Evolutionary conservation across 2,329 filamentous ascomycete species (phyloP), one percentile per base, ranked within the genome.

Genomic region (Dothistroma pini): DNA sequence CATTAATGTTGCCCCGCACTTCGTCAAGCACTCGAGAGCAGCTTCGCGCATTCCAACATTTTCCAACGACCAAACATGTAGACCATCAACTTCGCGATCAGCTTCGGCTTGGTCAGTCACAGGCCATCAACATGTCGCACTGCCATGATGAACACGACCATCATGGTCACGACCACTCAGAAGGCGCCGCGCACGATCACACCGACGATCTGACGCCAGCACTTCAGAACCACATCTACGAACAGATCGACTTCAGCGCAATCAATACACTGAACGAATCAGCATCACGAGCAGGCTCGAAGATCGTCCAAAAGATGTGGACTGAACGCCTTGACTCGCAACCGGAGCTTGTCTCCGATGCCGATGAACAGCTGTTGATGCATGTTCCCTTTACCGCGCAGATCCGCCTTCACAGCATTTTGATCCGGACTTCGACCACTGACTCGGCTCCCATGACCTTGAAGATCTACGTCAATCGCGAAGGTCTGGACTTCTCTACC

Each of bases 281-380:
- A 11, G 75, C 77, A 14, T 78, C 86, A 8, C 84, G 87, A 61
- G 84, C 87, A 0, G 95, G 93, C 19, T 84, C 85, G 67, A 85
- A 84, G 1, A 84, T 97, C 32, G 85, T 96, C 38, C 87, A 91
- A 78, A 99, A 99, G 82, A 91, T 92, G 59, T 99, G 93, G 93
- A 84, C 84, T 6, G 88, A 97, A 76, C 82, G 95, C 58, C 76
- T 97, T 62, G 76, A 85, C 16, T 75, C 83, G 2, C 79, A 86
- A 69, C 91, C 92, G 0, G 89, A 96, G 77, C 82, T 99, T 32
- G 85, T 84, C 70, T 96, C 91, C 72, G 90, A 96, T 73, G 87
- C 88, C 0, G 95, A 97, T 74, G 92, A 96, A 79, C 92, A 99
- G 79, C 77, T 99, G n/a, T 79, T 99, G 59, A 91, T 99, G 83